Evolutionary conservation across 345 rosid species (phyloP).

Genomic region (Euphorbia tirucalli): DNA sequence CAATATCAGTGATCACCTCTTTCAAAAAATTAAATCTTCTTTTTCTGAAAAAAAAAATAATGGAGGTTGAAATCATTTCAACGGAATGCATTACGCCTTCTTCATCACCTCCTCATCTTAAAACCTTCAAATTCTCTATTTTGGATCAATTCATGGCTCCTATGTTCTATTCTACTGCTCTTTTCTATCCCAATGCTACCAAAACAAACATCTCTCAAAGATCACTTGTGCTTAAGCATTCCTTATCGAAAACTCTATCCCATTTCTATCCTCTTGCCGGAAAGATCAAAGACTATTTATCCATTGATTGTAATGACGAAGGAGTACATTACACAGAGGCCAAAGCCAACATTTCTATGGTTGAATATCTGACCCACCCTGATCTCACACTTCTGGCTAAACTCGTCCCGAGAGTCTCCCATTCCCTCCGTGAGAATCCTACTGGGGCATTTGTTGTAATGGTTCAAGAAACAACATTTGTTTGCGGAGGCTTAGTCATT

Average conservation of each 20-base stretch:
- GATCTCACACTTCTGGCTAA: not conserved
- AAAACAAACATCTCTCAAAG: not conserved
- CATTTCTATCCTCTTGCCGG: conserved; percentile 14
- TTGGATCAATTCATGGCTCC: conserved; percentile 11
- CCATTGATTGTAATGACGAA: conserved; percentile 12
- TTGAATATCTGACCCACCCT: conserved; percentile 11
- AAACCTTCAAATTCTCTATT: conserved; percentile 13
- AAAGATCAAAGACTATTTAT: conserved; percentile 3
- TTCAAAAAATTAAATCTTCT: too few species aligned
- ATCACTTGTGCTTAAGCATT: conserved; percentile 3
- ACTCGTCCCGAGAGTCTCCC: conserved; percentile 4
- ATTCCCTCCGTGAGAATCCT: not conserved
- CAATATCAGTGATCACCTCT: too few species aligned
- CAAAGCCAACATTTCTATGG: not conserved
- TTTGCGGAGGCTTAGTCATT: conserved; percentile 43
- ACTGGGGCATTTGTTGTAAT: conserved; percentile 1
- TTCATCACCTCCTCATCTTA: conserved; percentile 10
- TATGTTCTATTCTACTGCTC: not conserved
- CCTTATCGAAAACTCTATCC: conserved; percentile 15
- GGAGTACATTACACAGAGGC: conserved; percentile 10
- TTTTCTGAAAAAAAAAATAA: not conserved
- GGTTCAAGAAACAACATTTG: conserved; percentile 26
- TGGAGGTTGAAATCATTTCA: conserved; percentile 13
- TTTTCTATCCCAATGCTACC: conserved; percentile 8
- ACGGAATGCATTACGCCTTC: conserved; percentile 1